Percentiles rank a stretch among this genome's conserved stretches.
Evolutionary conservation across 2,329 filamentous ascomycete genomes (phyloP).

Genomic region (Microdochium bolleyi): DNA sequence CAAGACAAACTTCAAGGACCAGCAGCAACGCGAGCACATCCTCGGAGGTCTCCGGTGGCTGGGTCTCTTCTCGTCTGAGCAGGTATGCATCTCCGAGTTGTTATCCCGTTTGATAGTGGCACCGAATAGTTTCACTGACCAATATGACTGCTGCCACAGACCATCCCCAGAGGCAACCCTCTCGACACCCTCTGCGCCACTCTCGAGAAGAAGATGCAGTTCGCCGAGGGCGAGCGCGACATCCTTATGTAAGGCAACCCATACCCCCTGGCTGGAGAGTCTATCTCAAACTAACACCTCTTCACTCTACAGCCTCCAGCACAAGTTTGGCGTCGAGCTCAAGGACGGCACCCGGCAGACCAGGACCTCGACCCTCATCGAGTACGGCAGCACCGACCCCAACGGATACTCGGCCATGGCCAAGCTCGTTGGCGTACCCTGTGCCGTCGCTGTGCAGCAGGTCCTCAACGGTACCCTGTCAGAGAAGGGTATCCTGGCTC

Average conservation of each 20-base stretch:
- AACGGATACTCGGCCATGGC: conserved; percentile 78
- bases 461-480: conserved; percentile 68
- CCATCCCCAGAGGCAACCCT: conserved; percentile 58
- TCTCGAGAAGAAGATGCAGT: conserved; percentile 88
- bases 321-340: conserved; percentile 78
- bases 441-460: conserved; percentile 62
- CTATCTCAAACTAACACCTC: not conserved
- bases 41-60: conserved; percentile 68
- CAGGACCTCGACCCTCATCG: conserved; percentile 70
- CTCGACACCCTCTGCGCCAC: conserved; percentile 87
- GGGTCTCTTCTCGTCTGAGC: conserved; percentile 57
- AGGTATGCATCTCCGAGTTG: conserved; percentile 32
- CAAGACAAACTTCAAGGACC: conserved; percentile 65
- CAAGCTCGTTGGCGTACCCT: conserved; percentile 68
- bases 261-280: conserved; percentile 1
- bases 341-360: conserved; percentile 72
- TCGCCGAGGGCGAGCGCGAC: conserved; percentile 74
- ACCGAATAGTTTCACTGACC: not conserved
- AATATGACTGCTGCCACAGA: not conserved
- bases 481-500: conserved; percentile 68
- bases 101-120: not conserved
- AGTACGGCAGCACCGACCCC: conserved; percentile 63
- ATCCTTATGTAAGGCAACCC: conserved; percentile 49
- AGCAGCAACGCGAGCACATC: conserved; percentile 62
- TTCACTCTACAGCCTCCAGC: conserved; percentile 44